These are phyloP conservation scores for Hypholoma fasciculare DNA, from an alignment of 768 basidiomycete species.

Conservation along the genomic window DNA sequence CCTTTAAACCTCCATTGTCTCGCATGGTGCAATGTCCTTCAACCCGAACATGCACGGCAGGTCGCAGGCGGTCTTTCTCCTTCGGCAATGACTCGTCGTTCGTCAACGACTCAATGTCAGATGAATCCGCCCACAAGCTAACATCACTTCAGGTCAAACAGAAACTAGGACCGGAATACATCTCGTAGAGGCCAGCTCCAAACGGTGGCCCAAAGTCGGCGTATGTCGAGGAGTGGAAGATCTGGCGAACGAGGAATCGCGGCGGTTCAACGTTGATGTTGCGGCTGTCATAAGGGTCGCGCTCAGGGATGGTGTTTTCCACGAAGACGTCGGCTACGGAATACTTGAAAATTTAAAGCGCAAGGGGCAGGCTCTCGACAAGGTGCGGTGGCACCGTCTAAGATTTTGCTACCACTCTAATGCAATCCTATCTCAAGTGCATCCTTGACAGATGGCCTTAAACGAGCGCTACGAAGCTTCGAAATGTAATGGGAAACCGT, in stretches of 20 bases:
- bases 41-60: conserved; percentile 59
- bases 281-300: conserved; percentile 88
- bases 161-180: conserved; percentile 92
- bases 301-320: conserved; percentile 81
- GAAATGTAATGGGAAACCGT: conserved; percentile 94
- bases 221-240: conserved; percentile 97
- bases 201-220: conserved; percentile 85
- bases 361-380: conserved; percentile 87
- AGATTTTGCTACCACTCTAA: neutral
- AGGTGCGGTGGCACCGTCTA: conserved; percentile 51
- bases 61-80: conserved; percentile 31
- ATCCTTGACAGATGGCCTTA: conserved; percentile 95
- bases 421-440: conserved; percentile 51
- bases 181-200: conserved; percentile 87
- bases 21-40: conserved; percentile 62
- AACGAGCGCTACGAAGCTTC: conserved; percentile 88
- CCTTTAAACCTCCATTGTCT: conserved; percentile 35
- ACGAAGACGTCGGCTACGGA: conserved; percentile 96
- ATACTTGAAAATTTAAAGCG: conserved; percentile 80
- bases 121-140: conserved; percentile 66
- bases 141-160: conserved; percentile 78
- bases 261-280: conserved; percentile 69
- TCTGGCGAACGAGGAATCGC: conserved; percentile 91
- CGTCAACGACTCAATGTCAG: conserved; percentile 43
- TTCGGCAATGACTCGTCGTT: conserved; percentile 2